These are phyloP conservation scores for Metschnikowia drakensbergensis DNA, from an alignment of 805 yeast species.

Conservation along the genomic window DNA sequence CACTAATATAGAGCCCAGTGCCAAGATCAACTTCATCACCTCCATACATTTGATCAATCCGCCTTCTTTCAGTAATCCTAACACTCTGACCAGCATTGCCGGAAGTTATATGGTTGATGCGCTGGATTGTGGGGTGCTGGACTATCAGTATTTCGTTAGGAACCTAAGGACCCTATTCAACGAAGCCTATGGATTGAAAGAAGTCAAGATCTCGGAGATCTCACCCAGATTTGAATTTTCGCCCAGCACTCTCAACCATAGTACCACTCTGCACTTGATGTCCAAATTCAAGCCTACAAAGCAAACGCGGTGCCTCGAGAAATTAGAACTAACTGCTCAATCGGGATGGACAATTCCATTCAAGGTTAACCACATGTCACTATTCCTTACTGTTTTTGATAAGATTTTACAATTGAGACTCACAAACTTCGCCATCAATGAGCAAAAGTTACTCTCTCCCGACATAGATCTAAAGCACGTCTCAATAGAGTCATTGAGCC, in stretches of 20 bases:
- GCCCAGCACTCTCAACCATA: conserved; percentile 14
- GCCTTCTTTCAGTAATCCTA: conserved; percentile 23
- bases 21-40: conserved; percentile 30
- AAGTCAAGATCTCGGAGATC: conserved; percentile 41
- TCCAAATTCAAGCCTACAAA: conserved; percentile 16
- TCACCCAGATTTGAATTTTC: conserved; percentile 48
- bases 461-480: conserved; percentile 1
- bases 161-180: conserved; percentile 34
- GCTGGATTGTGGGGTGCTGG: conserved; percentile 14
- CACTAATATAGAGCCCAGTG: conserved; percentile 24
- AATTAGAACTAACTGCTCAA: conserved; percentile 40
- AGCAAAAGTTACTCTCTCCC: conserved; percentile 21
- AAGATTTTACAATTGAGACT: conserved; percentile 40
- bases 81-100: conserved; percentile 29
- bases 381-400: conserved; percentile 41
- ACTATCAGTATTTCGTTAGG: conserved; percentile 25
- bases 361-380: conserved; percentile 40
- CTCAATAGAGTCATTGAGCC: conserved; percentile 10
- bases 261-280: conserved; percentile 8
- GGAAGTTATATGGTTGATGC: conserved; percentile 35
- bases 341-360: conserved; percentile 53
- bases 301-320: conserved; percentile 25
- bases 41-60: conserved; percentile 32
- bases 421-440: conserved; percentile 48
- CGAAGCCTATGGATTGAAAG: conserved; percentile 44